Percentiles rank a stretch among this genome's conserved stretches.
Conservation (phyloP, 116 monocot species). For the Cymodocea nodosa region DNA sequence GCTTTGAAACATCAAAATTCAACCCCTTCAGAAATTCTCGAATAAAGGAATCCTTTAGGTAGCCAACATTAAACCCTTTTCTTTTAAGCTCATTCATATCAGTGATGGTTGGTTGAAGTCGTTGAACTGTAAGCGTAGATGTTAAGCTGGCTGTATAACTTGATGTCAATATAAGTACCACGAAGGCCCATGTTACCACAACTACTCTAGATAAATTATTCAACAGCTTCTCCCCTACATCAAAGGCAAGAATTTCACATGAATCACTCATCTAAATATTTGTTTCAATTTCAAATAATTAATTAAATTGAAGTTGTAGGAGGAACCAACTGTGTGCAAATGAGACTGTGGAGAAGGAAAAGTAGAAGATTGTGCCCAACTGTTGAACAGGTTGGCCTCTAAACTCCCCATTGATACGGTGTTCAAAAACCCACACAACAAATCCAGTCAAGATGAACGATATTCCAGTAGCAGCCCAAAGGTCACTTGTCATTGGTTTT, state of each 20-base stretch:
- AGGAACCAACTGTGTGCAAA: constrained; percentile 28
- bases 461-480: constrained; percentile 31
- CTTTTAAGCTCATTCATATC: constrained; percentile 39
- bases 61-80: constrained; percentile 36
- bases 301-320: not conserved
- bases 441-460: constrained; percentile 55
- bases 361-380: constrained; percentile 49
- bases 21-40: constrained; percentile 17
- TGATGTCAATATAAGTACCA: constrained; percentile 15
- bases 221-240: constrained; percentile 10
- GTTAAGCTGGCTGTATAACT: constrained; percentile 21
- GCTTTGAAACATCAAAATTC: constrained; percentile 21
- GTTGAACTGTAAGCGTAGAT: constrained; percentile 15
- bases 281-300: not conserved
- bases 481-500: constrained; percentile 33
- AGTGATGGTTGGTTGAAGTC: constrained; percentile 20
- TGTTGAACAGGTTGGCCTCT: constrained; percentile 33
- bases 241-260: not conserved
- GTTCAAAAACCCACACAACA: constrained; percentile 56
- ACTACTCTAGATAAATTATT: constrained; percentile 14
- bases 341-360: constrained; percentile 54
- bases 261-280: not conserved
- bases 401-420: constrained; percentile 41
- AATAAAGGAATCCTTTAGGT: constrained; percentile 34
- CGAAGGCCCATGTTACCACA: constrained; percentile 19